These are phyloP conservation scores for Fonsecaea nubica DNA, from an alignment of 2,329 filamentous ascomycete genomes.

Conservation along the genomic window DNA sequence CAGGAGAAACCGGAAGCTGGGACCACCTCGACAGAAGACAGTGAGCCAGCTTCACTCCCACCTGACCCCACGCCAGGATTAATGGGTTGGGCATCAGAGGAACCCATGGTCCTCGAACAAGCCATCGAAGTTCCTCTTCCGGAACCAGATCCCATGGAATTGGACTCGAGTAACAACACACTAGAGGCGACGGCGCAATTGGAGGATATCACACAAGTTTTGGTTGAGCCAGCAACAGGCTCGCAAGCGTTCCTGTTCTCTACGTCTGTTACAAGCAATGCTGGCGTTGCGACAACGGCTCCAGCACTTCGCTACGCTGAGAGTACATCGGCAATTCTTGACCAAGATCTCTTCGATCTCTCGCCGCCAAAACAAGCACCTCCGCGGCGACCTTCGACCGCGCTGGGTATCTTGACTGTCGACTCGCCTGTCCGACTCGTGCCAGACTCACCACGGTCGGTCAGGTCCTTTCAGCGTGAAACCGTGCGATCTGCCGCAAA, in stretches of 20 bases:
- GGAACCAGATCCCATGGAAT: slow-evolving; percentile 33
- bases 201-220: slow-evolving; percentile 40
- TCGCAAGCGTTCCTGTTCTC: slow-evolving; percentile 38
- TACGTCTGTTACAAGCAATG: slow-evolving; percentile 35
- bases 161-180: slow-evolving; percentile 26
- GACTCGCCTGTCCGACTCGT: slow-evolving; percentile 39
- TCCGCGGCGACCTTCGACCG: slow-evolving; percentile 38
- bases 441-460: slow-evolving; percentile 36
- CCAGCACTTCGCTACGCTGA: slow-evolving; percentile 26
- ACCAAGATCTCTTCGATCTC: slow-evolving; percentile 39
- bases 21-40: background rate
- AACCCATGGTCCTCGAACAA: slow-evolving; percentile 30
- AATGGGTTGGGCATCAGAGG: slow-evolving; percentile 4
- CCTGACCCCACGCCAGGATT: slow-evolving; percentile 25
- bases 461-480: slow-evolving; percentile 17
- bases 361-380: slow-evolving; percentile 37
- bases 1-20: background rate
- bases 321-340: slow-evolving; percentile 23
- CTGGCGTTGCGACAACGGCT: slow-evolving; percentile 9
- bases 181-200: slow-evolving; percentile 37
- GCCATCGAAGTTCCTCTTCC: slow-evolving; percentile 38
- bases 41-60: slow-evolving; percentile 16
- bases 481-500: slow-evolving; percentile 5
- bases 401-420: slow-evolving; percentile 36
- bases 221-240: slow-evolving; percentile 36